These are phyloP conservation scores for Fusarium newnesense DNA, from an alignment of 2,329 filamentous ascomycete genomes.

Conservation along the genomic window DNA sequence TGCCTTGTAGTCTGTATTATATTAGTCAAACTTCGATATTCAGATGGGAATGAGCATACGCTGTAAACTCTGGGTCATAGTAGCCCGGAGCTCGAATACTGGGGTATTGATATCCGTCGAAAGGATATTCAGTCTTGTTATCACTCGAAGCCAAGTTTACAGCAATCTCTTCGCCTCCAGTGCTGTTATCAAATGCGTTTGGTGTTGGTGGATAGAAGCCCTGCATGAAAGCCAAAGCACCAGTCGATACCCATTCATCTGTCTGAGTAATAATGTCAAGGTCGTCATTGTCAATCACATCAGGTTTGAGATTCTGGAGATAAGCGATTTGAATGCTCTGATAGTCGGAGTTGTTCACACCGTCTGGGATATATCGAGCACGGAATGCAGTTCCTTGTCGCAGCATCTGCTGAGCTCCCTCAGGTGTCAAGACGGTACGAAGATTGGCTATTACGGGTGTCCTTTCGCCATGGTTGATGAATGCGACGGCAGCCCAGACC, in stretches of 20 bases:
- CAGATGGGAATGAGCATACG: slow-evolving; percentile 49
- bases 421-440: slow-evolving; percentile 57
- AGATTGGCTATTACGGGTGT: slow-evolving; percentile 53
- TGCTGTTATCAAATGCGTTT: slow-evolving; percentile 42
- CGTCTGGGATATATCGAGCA: slow-evolving; percentile 57
- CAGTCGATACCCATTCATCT: slow-evolving; percentile 66
- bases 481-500: slow-evolving; percentile 62
- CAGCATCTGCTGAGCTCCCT: slow-evolving; percentile 64
- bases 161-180: slow-evolving; percentile 53
- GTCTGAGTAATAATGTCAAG: slow-evolving; percentile 55
- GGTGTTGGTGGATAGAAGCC: slow-evolving; percentile 82
- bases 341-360: slow-evolving; percentile 39
- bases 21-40: neutral
- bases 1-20: slow-evolving; percentile 51
- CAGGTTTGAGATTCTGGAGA: slow-evolving; percentile 55
- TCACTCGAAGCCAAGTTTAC: slow-evolving; percentile 51
- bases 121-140: slow-evolving; percentile 69
- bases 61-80: slow-evolving; percentile 57
- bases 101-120: slow-evolving; percentile 85
- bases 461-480: slow-evolving; percentile 64
- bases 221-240: slow-evolving; percentile 82
- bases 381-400: slow-evolving; percentile 61
- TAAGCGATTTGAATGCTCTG: slow-evolving; percentile 45
- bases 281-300: slow-evolving; percentile 61
- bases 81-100: slow-evolving; percentile 66